Evolutionary conservation across 1,284 basidiomycete species (phyloP).

Genomic region (Austroboletus sp.): DNA sequence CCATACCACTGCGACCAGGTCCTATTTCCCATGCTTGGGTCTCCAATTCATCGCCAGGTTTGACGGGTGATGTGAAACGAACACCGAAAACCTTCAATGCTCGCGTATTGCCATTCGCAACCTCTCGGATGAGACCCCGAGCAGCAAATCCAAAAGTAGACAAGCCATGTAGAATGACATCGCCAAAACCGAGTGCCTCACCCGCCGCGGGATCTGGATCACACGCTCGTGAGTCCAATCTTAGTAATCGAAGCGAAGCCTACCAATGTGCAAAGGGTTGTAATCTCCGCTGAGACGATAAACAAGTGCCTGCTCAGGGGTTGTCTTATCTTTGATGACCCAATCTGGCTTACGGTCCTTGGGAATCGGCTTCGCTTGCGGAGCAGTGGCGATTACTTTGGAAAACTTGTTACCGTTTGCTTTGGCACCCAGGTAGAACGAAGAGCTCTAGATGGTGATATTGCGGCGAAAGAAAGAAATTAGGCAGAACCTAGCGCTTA

Average conservation of each 20-base stretch:
- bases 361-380: slow-evolving; percentile 61
- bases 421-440: slow-evolving; percentile 72
- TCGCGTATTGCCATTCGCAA: slow-evolving; percentile 53
- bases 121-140: slow-evolving; percentile 58
- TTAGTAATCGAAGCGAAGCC: slow-evolving; percentile 8
- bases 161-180: slow-evolving; percentile 77
- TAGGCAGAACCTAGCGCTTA: slow-evolving; percentile 30
- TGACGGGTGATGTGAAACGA: slow-evolving; percentile 74
- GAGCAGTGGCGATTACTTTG: slow-evolving; percentile 61
- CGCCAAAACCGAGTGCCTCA: slow-evolving; percentile 66
- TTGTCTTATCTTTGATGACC: slow-evolving; percentile 62
- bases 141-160: slow-evolving; percentile 73
- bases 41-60: slow-evolving; percentile 72
- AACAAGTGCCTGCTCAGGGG: slow-evolving; percentile 66
- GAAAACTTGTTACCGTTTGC: slow-evolving; percentile 61
- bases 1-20: slow-evolving; percentile 55
- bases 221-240: not conserved
- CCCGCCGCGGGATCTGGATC: slow-evolving; percentile 64
- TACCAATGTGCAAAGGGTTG: slow-evolving; percentile 78
- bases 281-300: slow-evolving; percentile 82
- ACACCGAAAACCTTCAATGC: slow-evolving; percentile 62
- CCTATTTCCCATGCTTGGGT: slow-evolving; percentile 74
- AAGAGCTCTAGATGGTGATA: slow-evolving; percentile 45
- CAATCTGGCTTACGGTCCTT: slow-evolving; percentile 64
- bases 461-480: not conserved